Evolutionary conservation across 1,139 yeast genomes (phyloP).

Genomic region (Zygoascus meyerae): DNA sequence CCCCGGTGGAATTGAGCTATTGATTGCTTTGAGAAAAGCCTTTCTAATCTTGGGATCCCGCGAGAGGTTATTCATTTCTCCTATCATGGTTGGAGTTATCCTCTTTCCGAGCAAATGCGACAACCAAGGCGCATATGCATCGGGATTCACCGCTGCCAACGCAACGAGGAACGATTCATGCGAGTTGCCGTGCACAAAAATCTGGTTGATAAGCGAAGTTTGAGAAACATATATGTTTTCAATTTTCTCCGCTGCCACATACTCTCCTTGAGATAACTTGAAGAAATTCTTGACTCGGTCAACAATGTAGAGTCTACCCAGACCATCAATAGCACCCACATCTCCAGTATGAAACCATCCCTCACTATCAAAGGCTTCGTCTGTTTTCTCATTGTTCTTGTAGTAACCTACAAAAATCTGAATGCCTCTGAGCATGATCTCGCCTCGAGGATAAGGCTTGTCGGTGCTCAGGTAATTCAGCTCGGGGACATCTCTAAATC

Average conservation of each 20-base stretch:
- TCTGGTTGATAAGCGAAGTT: constrained; percentile 49
- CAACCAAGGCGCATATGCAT: constrained; percentile 29
- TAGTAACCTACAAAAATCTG: constrained; percentile 57
- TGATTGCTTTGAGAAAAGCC: constrained; percentile 31
- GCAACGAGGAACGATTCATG: constrained; percentile 56
- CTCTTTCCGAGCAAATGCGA: constrained; percentile 22
- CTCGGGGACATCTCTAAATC: constrained; percentile 60
- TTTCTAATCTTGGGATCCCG: constrained; percentile 30
- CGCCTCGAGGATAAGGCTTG: constrained; percentile 48
- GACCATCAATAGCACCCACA: constrained; percentile 50
- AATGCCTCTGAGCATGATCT: constrained; percentile 62
- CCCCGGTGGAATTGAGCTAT: constrained; percentile 28
- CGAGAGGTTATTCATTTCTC: constrained; percentile 28
- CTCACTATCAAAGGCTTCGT: constrained; percentile 49
- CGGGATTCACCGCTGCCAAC: constrained; percentile 56
- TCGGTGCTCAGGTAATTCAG: constrained; percentile 56
- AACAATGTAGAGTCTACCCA: constrained; percentile 55
- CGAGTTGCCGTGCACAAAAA: constrained; percentile 68
- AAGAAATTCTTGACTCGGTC: constrained; percentile 79
- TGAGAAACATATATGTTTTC: constrained; percentile 58
- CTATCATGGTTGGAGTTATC: constrained; percentile 26
- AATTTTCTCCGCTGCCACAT: constrained; percentile 72
- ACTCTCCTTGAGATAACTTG: constrained; percentile 78
- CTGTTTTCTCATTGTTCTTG: constrained; percentile 51
- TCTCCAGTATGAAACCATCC: constrained; percentile 82